Conservation (phyloP, 176 grass and related monocot genomes). For the Urochloa ruziziensis region DNA sequence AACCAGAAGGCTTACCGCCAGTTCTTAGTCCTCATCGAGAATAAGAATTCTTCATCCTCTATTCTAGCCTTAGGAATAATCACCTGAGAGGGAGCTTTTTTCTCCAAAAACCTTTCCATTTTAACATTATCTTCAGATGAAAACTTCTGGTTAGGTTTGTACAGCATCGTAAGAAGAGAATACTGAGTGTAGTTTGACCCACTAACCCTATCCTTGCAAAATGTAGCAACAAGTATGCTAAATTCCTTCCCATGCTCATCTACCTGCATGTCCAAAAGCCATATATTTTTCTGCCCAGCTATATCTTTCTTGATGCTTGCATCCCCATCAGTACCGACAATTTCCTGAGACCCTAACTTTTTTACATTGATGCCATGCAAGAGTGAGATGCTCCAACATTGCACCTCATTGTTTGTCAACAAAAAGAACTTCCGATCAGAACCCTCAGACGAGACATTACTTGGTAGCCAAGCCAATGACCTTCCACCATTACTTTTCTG, state of each 20-base stretch:
- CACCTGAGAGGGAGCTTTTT: conserved; percentile 87
- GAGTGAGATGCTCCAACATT: conserved; percentile 75
- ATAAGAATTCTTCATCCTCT: conserved; percentile 76
- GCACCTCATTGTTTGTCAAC: conserved; percentile 75
- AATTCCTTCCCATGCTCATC: conserved; percentile 78
- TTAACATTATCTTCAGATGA: conserved; percentile 50
- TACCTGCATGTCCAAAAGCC: conserved; percentile 98
- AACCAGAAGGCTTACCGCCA: conserved; percentile 95
- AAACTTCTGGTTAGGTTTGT: conserved; percentile 56
- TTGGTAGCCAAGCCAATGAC: conserved; percentile 79
- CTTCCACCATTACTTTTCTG: conserved; percentile 52
- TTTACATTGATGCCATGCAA: conserved; percentile 45
- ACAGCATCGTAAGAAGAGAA: conserved; percentile 94
- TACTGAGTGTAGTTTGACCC: conserved; percentile 95
- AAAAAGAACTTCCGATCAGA: conserved; percentile 70
- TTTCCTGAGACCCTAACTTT: conserved; percentile 65
- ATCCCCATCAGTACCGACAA: conserved; percentile 82
- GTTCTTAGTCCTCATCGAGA: conserved; percentile 81
- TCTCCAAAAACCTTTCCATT: conserved; percentile 88
- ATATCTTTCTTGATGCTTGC: conserved; percentile 94
- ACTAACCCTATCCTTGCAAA: conserved; percentile 95
- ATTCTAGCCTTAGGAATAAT: conserved; percentile 95
- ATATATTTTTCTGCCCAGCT: conserved; percentile 95
- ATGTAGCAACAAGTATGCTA: conserved; percentile 92
- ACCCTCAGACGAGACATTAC: conserved; percentile 36